Base-by-base conservation (phyloP, 164 flowering plant species). In the Saururus chinensis region DNA sequence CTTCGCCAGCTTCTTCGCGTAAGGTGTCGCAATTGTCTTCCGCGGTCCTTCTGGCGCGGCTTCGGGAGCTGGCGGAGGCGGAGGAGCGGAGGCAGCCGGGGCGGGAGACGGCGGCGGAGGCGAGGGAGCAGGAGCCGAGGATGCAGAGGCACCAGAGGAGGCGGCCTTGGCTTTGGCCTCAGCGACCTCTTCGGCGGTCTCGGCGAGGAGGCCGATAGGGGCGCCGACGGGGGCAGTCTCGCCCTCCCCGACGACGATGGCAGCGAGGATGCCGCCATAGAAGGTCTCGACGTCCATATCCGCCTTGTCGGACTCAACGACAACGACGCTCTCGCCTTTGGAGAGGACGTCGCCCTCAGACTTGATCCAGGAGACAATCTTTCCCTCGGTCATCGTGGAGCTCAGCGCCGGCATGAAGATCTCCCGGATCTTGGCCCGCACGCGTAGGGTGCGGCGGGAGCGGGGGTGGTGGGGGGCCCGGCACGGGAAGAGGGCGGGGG, bases 251-350 rank as follows among this genome's bases (percentile, higher is more conserved):
- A 90, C 93, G 11, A 90, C 96, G 59, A 90, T 88, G 4, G 89
- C 97, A 24, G 96, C 96, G 56, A 90, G 84, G 35, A 88, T 86
- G 24, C 96, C 97, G 41, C 86, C 95, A 57, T 90, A 83, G 79
- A 90, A 90, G 13, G 96, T 88, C 77, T 90, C 97, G 51, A 90
- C 96, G 53, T 90, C 97, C 97, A 90, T 88, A 67, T 90, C 97
- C 45, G 97, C 96, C 75, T 90, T 88, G 67, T 88, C 97, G 51
- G 97, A 90, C 68, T 90, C 97, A 21, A 90, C 97, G 26, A 90
- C 97, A 48, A 90, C 97, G 60, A 88, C 97, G 65, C 93, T 81
- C 62, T 90, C 95, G 21, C 97, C 97, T 57, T 88, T 90, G 73
- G 95, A 78, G 61, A 90, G 81, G 9, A 74, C 71, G 68, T 90